Conservation (phyloP, 345 rosid species). For the Schrenkiella parvula region DNA sequence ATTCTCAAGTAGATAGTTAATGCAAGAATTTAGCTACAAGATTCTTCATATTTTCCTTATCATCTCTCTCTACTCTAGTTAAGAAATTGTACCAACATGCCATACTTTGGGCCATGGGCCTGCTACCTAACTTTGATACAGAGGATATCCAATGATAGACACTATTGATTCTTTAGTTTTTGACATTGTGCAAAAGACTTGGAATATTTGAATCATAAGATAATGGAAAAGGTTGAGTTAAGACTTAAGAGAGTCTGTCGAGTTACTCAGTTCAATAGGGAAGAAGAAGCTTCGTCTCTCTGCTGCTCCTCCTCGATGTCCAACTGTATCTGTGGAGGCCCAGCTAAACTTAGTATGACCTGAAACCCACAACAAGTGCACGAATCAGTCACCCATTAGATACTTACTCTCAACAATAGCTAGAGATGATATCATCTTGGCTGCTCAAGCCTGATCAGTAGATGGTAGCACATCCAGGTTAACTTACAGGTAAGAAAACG, state of each 20-base stretch:
- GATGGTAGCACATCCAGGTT: not conserved
- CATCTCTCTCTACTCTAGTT: not conserved
- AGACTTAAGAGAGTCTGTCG: slow-evolving; percentile 1
- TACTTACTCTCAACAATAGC: not conserved
- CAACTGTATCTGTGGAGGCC: slow-evolving; percentile 54
- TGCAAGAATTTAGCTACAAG: not conserved
- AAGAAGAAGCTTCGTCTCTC: slow-evolving; percentile 36
- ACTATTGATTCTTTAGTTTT: not conserved
- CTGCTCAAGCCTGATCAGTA: slow-evolving; percentile 16
- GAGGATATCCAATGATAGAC: not conserved
- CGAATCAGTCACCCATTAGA: slow-evolving; percentile 4
- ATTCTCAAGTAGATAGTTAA: not conserved
- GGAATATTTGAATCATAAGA: slow-evolving; percentile 6
- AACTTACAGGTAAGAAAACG: slow-evolving; percentile 84
- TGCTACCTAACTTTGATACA: slow-evolving; percentile 15
- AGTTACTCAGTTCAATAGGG: slow-evolving; percentile 37
- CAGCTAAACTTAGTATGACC: slow-evolving; percentile 77
- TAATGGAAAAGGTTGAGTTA: not conserved
- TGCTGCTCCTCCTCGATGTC: slow-evolving; percentile 23
- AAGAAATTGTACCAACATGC: slow-evolving; percentile 1
- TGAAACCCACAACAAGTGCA: slow-evolving; percentile 35
- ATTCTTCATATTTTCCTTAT: not conserved
- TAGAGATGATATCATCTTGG: not conserved
- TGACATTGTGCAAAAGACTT: not conserved
- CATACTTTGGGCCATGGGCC: slow-evolving; percentile 19